These are phyloP conservation scores for Aspergillus brasiliensis DNA, from an alignment of 2,329 filamentous ascomycete genomes.

Conservation along the genomic window DNA sequence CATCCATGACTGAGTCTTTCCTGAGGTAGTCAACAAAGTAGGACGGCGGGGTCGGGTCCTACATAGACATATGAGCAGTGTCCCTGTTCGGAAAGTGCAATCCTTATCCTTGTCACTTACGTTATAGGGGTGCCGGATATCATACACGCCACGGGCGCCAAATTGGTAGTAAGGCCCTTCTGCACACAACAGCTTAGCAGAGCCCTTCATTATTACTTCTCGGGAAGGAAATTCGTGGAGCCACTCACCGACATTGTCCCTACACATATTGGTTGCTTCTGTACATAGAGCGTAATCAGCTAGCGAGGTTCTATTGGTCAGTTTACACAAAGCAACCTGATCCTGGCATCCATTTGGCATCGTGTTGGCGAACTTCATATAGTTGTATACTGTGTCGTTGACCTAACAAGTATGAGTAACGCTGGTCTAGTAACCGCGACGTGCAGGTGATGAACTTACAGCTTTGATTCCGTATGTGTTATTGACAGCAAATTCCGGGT, in stretches of 20 bases:
- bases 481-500: slow-evolving; percentile 56
- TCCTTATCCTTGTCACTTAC: slow-evolving; percentile 17
- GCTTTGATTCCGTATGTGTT: slow-evolving; percentile 58
- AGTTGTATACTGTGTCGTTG: slow-evolving; percentile 62
- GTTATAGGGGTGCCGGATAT: slow-evolving; percentile 58
- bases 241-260: slow-evolving; percentile 53
- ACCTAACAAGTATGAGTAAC: slow-evolving; percentile 30
- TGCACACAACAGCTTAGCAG: slow-evolving; percentile 11
- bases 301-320: slow-evolving; percentile 61
- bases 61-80: slow-evolving; percentile 27
- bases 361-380: slow-evolving; percentile 58
- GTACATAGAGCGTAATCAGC: slow-evolving; percentile 55
- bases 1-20: slow-evolving; percentile 56
- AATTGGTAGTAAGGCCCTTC: slow-evolving; percentile 59
- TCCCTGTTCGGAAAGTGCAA: neutral
- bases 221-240: neutral
- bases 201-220: neutral
- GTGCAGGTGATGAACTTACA: slow-evolving; percentile 20
- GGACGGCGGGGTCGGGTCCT: slow-evolving; percentile 64
- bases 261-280: slow-evolving; percentile 58
- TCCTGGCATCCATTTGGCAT: slow-evolving; percentile 64
- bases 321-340: slow-evolving; percentile 67
- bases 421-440: neutral
- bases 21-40: slow-evolving; percentile 69
- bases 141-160: slow-evolving; percentile 59